These are phyloP conservation scores for Claviceps africana DNA, from an alignment of 2,329 filamentous ascomycete species.

Conservation along the genomic window DNA sequence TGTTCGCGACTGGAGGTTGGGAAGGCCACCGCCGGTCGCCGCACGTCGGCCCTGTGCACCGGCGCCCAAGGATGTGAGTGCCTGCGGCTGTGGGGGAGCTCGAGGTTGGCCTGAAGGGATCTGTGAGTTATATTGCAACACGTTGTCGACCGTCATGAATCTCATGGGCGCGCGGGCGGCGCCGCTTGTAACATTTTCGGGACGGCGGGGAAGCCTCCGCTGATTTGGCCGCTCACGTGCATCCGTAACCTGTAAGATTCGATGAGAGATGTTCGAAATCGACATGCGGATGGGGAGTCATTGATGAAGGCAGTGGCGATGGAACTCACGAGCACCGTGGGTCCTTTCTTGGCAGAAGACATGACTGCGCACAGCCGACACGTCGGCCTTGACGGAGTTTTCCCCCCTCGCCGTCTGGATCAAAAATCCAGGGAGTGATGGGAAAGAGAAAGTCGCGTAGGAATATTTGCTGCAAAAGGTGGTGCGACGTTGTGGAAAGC, in stretches of 20 bases:
- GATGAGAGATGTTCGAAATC: slow-evolving; percentile 7
- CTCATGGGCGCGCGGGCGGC: slow-evolving; percentile 40
- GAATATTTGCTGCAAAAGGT: background rate
- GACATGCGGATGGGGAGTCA: background rate
- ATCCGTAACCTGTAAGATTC: slow-evolving; percentile 21
- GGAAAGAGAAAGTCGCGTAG: background rate
- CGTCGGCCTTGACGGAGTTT: background rate
- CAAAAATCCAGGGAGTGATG: background rate
- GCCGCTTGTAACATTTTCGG: slow-evolving; percentile 17
- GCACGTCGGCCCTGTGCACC: slow-evolving; percentile 12
- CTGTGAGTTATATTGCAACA: slow-evolving; percentile 85
- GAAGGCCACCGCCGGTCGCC: slow-evolving; percentile 24
- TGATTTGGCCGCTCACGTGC: slow-evolving; percentile 22
- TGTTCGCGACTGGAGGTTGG: slow-evolving; percentile 27
- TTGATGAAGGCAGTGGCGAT: background rate
- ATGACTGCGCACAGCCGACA: slow-evolving; percentile 14
- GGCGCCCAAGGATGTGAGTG: slow-evolving; percentile 10
- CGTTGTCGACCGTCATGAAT: slow-evolving; percentile 83
- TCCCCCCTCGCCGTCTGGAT: background rate
- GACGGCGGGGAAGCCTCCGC: slow-evolving; percentile 19
- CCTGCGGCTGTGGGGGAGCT: slow-evolving; percentile 42
- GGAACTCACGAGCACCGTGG: slow-evolving; percentile 43
- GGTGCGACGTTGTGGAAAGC: background rate
- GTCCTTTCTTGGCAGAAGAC: slow-evolving; percentile 38
- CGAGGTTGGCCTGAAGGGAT: slow-evolving; percentile 90